Percentiles rank a stretch among this genome's conserved stretches.
Evolutionary conservation across 1,139 yeast genomes (phyloP).

Genomic region (Taphrina betulina): DNA sequence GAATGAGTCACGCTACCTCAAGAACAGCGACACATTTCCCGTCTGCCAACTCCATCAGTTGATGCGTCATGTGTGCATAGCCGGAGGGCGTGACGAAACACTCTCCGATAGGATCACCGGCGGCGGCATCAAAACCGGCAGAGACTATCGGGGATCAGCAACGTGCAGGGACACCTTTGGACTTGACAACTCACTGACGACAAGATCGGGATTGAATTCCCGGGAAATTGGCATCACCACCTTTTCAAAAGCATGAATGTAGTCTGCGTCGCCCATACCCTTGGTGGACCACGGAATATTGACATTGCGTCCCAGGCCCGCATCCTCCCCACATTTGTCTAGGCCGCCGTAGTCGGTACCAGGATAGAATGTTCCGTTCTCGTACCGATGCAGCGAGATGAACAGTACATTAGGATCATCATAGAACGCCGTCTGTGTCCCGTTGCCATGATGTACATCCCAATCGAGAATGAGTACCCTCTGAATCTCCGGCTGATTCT

Average conservation of each 20-base stretch:
- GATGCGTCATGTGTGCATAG: constrained; percentile 93
- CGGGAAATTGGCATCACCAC: constrained; percentile 85
- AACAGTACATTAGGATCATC: constrained; percentile 88
- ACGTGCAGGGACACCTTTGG: too few species aligned
- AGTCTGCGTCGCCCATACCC: constrained; percentile 95
- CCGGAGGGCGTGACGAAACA: constrained; percentile 95
- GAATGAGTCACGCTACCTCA: too few species aligned
- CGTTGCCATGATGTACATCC: constrained; percentile 88
- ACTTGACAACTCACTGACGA: constrained; percentile 50
- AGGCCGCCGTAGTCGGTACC: constrained; percentile 77
- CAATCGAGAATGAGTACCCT: constrained; percentile 87
- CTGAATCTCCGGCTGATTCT: constrained; percentile 82
- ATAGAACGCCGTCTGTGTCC: constrained; percentile 89
- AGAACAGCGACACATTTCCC: constrained; percentile 86
- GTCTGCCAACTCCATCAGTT: constrained; percentile 79
- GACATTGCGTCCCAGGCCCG: constrained; percentile 75
- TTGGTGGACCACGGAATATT: constrained; percentile 94
- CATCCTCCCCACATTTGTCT: constrained; percentile 76
- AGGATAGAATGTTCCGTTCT: constrained; percentile 89
- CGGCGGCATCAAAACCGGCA: constrained; percentile 98
- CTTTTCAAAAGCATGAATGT: constrained; percentile 83
- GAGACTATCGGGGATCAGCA: constrained; percentile 49
- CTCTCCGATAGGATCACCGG: constrained; percentile 97
- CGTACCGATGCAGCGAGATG: constrained; percentile 87
- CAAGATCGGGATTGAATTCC: constrained; percentile 90